phyloP scores from a whole-genome alignment of 1,284 basidiomycete species.

The Veloporphyrellus conicus region DNA sequence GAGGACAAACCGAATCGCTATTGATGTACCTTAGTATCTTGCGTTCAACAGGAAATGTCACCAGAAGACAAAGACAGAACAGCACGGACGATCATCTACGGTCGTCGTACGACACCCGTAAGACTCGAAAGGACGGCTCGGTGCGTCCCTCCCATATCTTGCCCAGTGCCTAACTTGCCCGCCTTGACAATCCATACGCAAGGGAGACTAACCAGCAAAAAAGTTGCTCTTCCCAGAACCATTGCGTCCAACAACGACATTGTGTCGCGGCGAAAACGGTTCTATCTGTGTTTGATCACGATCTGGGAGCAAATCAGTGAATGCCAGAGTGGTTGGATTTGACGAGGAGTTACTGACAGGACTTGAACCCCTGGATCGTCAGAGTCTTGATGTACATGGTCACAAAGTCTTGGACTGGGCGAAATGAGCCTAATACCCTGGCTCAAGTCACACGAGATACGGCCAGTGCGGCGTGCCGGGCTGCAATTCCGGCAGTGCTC shows the following conservation, averaged over 20 bases:
- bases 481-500: background rate
- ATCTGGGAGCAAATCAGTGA: conserved; percentile 41
- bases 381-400: conserved; percentile 85
- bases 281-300: conserved; percentile 80
- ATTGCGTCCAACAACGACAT: conserved; percentile 93
- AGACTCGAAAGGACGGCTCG: background rate
- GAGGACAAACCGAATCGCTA: conserved; percentile 94
- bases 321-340: conserved; percentile 1
- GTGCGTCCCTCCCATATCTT: background rate
- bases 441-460: background rate
- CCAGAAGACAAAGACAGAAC: background rate
- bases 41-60: background rate
- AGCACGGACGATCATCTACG: background rate
- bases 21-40: conserved; percentile 8
- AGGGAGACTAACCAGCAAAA: conserved; percentile 65
- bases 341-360: conserved; percentile 52
- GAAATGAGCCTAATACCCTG: background rate
- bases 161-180: background rate
- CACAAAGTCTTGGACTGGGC: background rate
- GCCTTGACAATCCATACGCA: background rate
- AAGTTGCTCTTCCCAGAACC: conserved; percentile 97
- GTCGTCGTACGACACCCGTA: too few species aligned
- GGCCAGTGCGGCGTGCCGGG: background rate
- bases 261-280: conserved; percentile 80
- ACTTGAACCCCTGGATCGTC: conserved; percentile 96